Conservation (phyloP, 2,329 filamentous ascomycete genomes). For the Fusarium liriodendri region DNA sequence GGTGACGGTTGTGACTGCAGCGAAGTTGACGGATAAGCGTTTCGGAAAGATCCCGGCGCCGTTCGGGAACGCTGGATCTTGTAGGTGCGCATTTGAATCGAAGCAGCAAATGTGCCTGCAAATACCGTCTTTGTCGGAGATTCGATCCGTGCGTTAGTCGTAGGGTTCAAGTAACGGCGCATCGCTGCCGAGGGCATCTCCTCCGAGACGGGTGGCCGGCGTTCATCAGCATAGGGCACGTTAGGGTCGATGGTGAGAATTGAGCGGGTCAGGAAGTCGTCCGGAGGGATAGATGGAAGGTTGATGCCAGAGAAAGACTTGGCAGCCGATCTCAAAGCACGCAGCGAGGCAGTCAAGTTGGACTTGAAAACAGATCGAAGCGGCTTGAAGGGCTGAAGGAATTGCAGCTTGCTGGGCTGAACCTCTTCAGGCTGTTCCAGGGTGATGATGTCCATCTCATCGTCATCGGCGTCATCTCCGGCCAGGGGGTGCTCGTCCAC, state of each 20-base stretch:
- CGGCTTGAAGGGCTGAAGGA: conserved; percentile 57
- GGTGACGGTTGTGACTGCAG: conserved; percentile 45
- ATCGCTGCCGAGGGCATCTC: conserved; percentile 75
- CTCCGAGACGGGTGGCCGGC: conserved; percentile 69
- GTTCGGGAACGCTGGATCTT: conserved; percentile 65
- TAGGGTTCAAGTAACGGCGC: conserved; percentile 75
- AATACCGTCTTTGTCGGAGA: conserved; percentile 43
- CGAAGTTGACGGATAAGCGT: conserved; percentile 47
- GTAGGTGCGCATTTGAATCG: conserved; percentile 80
- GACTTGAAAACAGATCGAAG: conserved; percentile 73
- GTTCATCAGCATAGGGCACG: conserved; percentile 75
- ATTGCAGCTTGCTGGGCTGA: conserved; percentile 48
- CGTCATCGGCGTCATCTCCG: conserved; percentile 36
- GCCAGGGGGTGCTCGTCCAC: conserved; percentile 65
- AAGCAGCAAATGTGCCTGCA: conserved; percentile 67
- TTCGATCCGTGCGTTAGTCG: conserved; percentile 54
- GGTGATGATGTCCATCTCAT: conserved; percentile 62
- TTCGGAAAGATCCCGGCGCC: conserved; percentile 46
- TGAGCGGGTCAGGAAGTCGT: conserved; percentile 75
- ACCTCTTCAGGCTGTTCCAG: conserved; percentile 53
- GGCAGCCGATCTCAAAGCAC: conserved; percentile 72
- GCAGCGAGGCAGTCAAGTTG: conserved; percentile 74
- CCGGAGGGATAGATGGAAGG: conserved; percentile 71
- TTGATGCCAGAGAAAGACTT: conserved; percentile 72
- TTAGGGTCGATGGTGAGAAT: conserved; percentile 75